phyloP scores from a whole-genome alignment of 2,329 filamentous ascomycete genomes.

The Lachnellula hyalina region DNA sequence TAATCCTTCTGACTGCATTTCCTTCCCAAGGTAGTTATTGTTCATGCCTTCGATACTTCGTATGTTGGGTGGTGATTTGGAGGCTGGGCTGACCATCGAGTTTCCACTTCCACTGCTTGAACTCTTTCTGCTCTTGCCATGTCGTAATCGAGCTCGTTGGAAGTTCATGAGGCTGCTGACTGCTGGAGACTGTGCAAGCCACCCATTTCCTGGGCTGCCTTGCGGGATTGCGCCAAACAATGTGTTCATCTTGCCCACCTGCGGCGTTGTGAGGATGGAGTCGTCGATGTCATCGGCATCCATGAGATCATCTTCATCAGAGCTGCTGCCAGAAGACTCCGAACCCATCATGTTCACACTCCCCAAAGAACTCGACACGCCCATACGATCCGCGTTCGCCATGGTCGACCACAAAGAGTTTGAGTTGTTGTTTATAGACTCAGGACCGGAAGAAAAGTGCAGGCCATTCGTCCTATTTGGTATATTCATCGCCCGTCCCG shows the following conservation, averaged over 20 bases:
- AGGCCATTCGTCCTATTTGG: slow-evolving; percentile 45
- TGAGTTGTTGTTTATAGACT: slow-evolving; percentile 56
- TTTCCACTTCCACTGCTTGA: slow-evolving; percentile 66
- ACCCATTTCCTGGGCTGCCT: slow-evolving; percentile 53
- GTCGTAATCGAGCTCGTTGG: slow-evolving; percentile 53
- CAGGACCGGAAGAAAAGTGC: slow-evolving; percentile 47
- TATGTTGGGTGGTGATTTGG: slow-evolving; percentile 68
- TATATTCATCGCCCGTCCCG: slow-evolving; percentile 63
- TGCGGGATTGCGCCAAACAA: slow-evolving; percentile 36
- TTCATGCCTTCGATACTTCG: slow-evolving; percentile 26
- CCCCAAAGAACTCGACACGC: slow-evolving; percentile 65
- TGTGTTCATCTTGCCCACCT: slow-evolving; percentile 57
- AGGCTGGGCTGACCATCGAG: slow-evolving; percentile 63
- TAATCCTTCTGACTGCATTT: slow-evolving; percentile 41
- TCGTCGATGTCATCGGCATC: slow-evolving; percentile 72
- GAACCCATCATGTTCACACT: slow-evolving; percentile 61
- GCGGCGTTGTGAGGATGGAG: slow-evolving; percentile 76
- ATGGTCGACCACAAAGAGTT: slow-evolving; percentile 65
- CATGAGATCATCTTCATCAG: slow-evolving; percentile 64
- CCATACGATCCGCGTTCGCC: slow-evolving; percentile 62
- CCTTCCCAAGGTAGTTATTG: slow-evolving; percentile 48
- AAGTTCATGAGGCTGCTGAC: slow-evolving; percentile 78
- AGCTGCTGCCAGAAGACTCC: slow-evolving; percentile 69
- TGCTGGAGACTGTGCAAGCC: slow-evolving; percentile 65
- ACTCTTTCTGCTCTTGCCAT: slow-evolving; percentile 58